A percentile compares a stretch with the other conserved stretches of the same genome.
Conservation (phyloP, 495 filamentous ascomycete species). For the Hypoxylon fuscum region DNA sequence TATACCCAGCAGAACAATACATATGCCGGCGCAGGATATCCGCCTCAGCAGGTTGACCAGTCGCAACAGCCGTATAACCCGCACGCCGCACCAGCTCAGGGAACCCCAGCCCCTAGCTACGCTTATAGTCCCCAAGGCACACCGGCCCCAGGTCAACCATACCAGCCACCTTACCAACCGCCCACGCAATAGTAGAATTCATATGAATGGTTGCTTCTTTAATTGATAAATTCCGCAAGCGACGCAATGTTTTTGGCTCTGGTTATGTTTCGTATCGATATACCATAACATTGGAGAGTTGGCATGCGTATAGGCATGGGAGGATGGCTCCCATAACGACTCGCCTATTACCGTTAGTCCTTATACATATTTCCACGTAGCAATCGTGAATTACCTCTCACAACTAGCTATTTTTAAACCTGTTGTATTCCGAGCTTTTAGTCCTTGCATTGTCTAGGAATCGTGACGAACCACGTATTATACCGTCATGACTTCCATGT, state of each 20-base stretch:
- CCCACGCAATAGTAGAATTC: not conserved
- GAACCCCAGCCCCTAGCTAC: conserved; percentile 28
- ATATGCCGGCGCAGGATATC: conserved; percentile 36
- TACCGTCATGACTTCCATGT: too few species aligned
- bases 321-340: too few species aligned
- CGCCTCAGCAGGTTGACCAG: conserved; percentile 14
- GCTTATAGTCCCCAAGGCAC: conserved; percentile 32
- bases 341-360: not conserved
- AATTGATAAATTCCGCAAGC: conserved; percentile 1
- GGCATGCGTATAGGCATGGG: not conserved
- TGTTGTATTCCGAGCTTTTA: too few species aligned
- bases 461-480: too few species aligned
- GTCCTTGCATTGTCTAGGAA: too few species aligned
- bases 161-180: conserved; percentile 20
- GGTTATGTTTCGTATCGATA: not conserved
- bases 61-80: not conserved
- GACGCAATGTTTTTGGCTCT: conserved; percentile 13
- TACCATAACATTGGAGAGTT: not conserved
- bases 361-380: conserved; percentile 3
- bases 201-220: not conserved
- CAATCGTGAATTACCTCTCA: not conserved
- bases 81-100: conserved; percentile 1
- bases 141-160: conserved; percentile 16
- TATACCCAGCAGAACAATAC: conserved; percentile 33
- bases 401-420: too few species aligned